Evolutionary conservation across 768 basidiomycete species (phyloP).

Genomic region (Tulasnella sp.): DNA sequence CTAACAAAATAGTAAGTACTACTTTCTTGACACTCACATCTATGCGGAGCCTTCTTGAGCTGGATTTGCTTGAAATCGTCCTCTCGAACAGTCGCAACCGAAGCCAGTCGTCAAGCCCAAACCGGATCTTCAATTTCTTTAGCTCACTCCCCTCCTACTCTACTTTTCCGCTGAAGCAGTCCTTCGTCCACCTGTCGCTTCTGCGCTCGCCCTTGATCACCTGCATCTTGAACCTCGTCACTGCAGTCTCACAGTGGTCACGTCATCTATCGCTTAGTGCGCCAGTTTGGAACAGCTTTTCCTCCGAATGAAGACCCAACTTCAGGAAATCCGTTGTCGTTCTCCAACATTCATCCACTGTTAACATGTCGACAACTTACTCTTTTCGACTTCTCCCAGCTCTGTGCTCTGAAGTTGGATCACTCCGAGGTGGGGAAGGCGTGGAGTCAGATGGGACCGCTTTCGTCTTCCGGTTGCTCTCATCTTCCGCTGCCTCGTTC

Average conservation of each 20-base stretch:
- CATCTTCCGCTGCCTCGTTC: background rate
- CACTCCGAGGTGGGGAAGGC: background rate
- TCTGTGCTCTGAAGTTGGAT: background rate
- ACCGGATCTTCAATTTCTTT: background rate
- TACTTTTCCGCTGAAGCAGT: background rate
- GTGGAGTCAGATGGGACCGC: background rate
- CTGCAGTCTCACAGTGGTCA: background rate
- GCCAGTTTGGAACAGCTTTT: background rate
- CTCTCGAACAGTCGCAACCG: background rate
- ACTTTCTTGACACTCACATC: background rate
- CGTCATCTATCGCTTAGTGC: background rate
- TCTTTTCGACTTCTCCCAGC: background rate
- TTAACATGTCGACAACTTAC: background rate
- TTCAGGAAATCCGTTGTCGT: background rate
- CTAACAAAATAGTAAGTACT: background rate
- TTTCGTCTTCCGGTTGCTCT: background rate
- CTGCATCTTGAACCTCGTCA: background rate
- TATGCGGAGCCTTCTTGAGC: background rate
- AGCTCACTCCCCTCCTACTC: background rate
- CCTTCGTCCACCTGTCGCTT: background rate
- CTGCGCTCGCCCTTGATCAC: background rate
- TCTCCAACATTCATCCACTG: background rate
- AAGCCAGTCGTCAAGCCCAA: background rate
- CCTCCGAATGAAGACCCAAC: background rate
- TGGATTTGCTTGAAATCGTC: background rate